Conservation (phyloP, 2,329 filamentous ascomycete genomes). For the Aspergillus uvarum region DNA sequence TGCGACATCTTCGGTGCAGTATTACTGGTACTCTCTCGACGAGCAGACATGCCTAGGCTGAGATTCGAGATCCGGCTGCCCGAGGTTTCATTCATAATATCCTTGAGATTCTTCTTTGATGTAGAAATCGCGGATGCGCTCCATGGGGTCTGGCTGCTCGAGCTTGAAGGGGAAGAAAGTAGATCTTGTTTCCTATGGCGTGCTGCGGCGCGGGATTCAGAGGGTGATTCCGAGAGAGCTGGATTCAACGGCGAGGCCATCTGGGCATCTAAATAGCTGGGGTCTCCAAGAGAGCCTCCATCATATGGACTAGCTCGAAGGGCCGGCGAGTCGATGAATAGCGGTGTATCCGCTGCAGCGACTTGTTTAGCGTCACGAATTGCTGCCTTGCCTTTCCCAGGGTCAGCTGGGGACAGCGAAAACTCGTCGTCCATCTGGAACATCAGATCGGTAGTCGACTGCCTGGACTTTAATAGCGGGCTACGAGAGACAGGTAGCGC, state of each 20-base stretch:
- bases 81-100: slow-evolving; percentile 69
- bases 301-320: slow-evolving; percentile 29
- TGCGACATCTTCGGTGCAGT: slow-evolving; percentile 71
- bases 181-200: slow-evolving; percentile 25
- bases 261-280: slow-evolving; percentile 29
- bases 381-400: slow-evolving; percentile 31
- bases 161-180: slow-evolving; percentile 23
- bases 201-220: slow-evolving; percentile 20
- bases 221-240: slow-evolving; percentile 26
- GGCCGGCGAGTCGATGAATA: slow-evolving; percentile 27
- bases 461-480: slow-evolving; percentile 67
- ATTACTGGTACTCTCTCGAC: slow-evolving; percentile 42
- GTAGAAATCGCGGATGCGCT: slow-evolving; percentile 54
- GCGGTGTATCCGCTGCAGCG: slow-evolving; percentile 19
- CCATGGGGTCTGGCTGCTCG: slow-evolving; percentile 51
- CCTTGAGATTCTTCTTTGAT: slow-evolving; percentile 69
- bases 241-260: slow-evolving; percentile 28
- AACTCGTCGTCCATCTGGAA: slow-evolving; percentile 89
- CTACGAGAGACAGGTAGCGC: slow-evolving; percentile 55
- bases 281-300: slow-evolving; percentile 26
- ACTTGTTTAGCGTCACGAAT: slow-evolving; percentile 22
- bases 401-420: slow-evolving; percentile 25
- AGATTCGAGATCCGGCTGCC: slow-evolving; percentile 52
- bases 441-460: slow-evolving; percentile 74
- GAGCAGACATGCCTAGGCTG: slow-evolving; percentile 51